phyloP scores from a whole-genome alignment of 495 filamentous ascomycete species.

The Penicillium nucicola region DNA sequence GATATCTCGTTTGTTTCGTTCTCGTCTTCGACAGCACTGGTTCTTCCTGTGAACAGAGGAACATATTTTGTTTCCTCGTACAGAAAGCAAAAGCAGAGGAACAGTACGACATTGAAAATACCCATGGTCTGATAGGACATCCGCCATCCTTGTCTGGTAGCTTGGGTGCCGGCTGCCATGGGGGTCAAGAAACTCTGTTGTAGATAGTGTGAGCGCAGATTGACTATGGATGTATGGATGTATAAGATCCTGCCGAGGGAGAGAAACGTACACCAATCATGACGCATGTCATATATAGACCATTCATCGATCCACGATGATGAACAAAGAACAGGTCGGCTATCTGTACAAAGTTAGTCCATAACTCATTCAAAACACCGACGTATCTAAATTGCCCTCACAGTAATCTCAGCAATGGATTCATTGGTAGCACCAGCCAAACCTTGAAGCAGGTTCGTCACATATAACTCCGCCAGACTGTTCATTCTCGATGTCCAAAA shows the following conservation, averaged over 20 bases:
- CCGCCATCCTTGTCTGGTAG: conserved; percentile 30
- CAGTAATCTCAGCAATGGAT: conserved; percentile 33
- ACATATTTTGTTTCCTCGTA: conserved; percentile 39
- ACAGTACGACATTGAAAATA: conserved; percentile 23
- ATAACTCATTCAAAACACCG: not conserved
- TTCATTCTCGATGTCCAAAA: conserved; percentile 27
- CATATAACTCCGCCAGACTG: conserved; percentile 25
- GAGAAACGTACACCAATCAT: conserved; percentile 31
- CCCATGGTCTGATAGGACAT: conserved; percentile 29
- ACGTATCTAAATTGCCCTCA: conserved; percentile 1
- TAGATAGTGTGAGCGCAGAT: no score
- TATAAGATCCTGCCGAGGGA: not conserved
- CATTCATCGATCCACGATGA: conserved; percentile 35
- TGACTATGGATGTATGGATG: no score
- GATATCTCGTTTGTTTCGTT: not conserved
- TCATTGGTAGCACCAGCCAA: conserved; percentile 36
- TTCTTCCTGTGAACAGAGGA: conserved; percentile 16
- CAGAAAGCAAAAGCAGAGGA: conserved; percentile 24
- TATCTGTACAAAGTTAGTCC: conserved; percentile 22
- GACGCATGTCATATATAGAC: conserved; percentile 32
- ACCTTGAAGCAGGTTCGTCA: conserved; percentile 29
- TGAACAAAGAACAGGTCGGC: conserved; percentile 39
- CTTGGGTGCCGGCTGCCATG: conserved; percentile 32
- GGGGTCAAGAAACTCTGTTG: conserved; percentile 32
- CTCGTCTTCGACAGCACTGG: not conserved